Base-by-base conservation (phyloP, 768 basidiomycete genomes). In the Tubosaeta sp. region DNA sequence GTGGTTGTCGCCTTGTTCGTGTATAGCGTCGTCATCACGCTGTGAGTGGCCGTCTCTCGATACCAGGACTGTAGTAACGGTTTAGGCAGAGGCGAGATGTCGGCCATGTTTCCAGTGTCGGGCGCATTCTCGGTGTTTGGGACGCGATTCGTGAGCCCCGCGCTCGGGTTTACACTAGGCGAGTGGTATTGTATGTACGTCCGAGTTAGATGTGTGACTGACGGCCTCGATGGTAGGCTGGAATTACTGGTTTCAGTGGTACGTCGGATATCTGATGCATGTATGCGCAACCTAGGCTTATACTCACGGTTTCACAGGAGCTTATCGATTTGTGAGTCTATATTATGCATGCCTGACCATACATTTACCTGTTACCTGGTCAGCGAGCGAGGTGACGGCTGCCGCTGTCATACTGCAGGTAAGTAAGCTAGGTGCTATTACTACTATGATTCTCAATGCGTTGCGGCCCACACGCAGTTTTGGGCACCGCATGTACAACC, bases 71-170 rank as follows among this genome's bases (percentile, higher is more conserved):
- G 14, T 13, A 5, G 32, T 32, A 32, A 32, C 14, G 32, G 9
- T 19, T 22, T 39, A 29, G 8, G 24, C 12, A 80, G 78, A 29
- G 83, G 83, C 11, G 83, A 85, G 61, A 84, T 87, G 83, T 73
- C 82, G 19, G 74, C 80, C 16, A 77, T 83, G 69, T 83, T 73
- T 51, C 82, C 81, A 0, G 79, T 84, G 22, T 79, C 80, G 22
- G 83, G 81, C 30, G 77, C 80, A 30, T 83, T 84, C 62, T 78
- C 82, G 16, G 68, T 72, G 19, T 81, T 83, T 52, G 81, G 79
- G 1, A 68, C 73, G 18, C 75, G 82, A 27, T 83, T 84, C 52
- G 77, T 84, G 40, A 81, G 80, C 12, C 77, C 78, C 19, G 77
- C 80, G 3, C 70, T 84, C 25, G 83, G 80, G 5, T 84, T 83